These are phyloP conservation scores for Coniochaeta ligniaria DNA, from an alignment of 2,329 filamentous ascomycete species.

Conservation along the genomic window DNA sequence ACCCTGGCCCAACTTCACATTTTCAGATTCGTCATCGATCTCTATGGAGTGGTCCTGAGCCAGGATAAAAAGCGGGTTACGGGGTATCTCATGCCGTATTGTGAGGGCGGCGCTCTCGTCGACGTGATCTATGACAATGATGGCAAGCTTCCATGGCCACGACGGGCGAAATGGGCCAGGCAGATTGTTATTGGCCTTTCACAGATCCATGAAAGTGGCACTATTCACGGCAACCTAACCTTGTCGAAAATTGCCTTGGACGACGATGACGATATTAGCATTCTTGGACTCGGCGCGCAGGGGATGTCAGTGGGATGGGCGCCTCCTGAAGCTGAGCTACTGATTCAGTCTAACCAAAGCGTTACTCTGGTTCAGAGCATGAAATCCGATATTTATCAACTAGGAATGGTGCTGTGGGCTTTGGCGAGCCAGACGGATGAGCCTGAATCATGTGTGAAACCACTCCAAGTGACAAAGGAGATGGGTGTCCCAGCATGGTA, in stretches of 20 bases:
- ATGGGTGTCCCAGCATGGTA: neutral
- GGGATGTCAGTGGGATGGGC: conserved; percentile 99
- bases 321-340: conserved; percentile 77
- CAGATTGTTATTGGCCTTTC: conserved; percentile 86
- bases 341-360: conserved; percentile 82
- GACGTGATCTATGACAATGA: conserved; percentile 80
- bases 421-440: conserved; percentile 84
- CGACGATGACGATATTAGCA: conserved; percentile 74
- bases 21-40: conserved; percentile 72
- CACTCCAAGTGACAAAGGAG: conserved; percentile 37
- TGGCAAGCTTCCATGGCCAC: conserved; percentile 57
- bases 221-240: conserved; percentile 96
- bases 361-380: conserved; percentile 97
- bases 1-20: conserved; percentile 72
- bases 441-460: conserved; percentile 71
- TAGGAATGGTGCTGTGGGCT: conserved; percentile 96
- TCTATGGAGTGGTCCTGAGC: conserved; percentile 83
- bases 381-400: conserved; percentile 92
- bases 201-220: conserved; percentile 91
- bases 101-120: conserved; percentile 78
- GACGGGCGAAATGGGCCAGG: conserved; percentile 78
- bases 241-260: conserved; percentile 96
- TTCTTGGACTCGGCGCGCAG: conserved; percentile 95
- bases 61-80: conserved; percentile 68
- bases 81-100: conserved; percentile 82